These are phyloP conservation scores for Metarhizium sp. DNA, from an alignment of 2,329 filamentous ascomycete genomes.

Conservation along the genomic window DNA sequence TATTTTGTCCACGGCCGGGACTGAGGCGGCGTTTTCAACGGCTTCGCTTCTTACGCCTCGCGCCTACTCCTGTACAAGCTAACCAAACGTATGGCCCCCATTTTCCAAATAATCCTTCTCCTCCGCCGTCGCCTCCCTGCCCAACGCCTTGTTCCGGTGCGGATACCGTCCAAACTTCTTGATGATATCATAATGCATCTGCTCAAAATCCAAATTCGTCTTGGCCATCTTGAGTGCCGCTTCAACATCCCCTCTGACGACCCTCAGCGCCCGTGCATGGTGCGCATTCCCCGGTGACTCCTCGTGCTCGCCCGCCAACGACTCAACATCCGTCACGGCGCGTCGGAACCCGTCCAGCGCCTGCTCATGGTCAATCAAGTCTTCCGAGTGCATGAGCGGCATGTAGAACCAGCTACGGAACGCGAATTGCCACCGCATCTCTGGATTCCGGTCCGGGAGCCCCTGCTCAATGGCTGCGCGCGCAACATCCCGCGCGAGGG, in stretches of 20 bases:
- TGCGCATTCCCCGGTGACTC: constrained; percentile 11
- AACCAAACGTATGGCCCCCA: constrained; percentile 30
- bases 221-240: constrained; percentile 15
- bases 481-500: constrained; percentile 37
- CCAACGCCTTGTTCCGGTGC: constrained; percentile 43
- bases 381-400: constrained; percentile 51
- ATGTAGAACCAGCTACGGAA: constrained; percentile 49
- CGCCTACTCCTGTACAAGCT: not conserved
- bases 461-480: constrained; percentile 22
- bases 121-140: constrained; percentile 36
- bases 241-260: constrained; percentile 16
- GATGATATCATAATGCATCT: constrained; percentile 40
- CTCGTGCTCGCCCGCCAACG: constrained; percentile 17
- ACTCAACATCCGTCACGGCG: constrained; percentile 22
- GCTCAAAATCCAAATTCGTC: constrained; percentile 24
- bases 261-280: constrained; percentile 16
- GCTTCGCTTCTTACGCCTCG: too few relatives aligned
- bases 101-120: constrained; percentile 40
- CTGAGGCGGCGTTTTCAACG: too few relatives aligned
- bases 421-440: constrained; percentile 23
- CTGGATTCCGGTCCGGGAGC: constrained; percentile 17
- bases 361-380: constrained; percentile 32
- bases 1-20: too few relatives aligned
- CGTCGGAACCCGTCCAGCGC: constrained; percentile 21
- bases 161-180: constrained; percentile 49